These are phyloP conservation scores for Stylosanthes scabra DNA, from an alignment of 331 rosid species.

Conservation along the genomic window DNA sequence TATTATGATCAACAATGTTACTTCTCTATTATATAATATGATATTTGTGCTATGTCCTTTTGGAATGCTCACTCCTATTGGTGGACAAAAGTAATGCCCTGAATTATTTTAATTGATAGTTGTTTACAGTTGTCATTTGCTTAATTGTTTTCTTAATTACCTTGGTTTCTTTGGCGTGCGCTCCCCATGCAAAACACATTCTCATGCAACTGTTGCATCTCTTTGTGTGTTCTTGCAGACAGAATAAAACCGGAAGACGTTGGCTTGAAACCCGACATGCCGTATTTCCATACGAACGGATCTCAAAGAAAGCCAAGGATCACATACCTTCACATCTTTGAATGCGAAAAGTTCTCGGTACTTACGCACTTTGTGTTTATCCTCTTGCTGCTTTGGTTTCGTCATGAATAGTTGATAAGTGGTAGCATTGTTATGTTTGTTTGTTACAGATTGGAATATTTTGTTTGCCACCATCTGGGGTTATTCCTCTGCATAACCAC, in stretches of 20 bases:
- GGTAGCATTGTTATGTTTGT: conserved; percentile 23
- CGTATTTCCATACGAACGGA: conserved; percentile 50
- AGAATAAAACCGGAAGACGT: conserved; percentile 69
- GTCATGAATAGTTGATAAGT: not conserved
- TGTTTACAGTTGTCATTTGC: not conserved
- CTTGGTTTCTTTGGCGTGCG: not conserved
- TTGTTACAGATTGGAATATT: conserved; percentile 85
- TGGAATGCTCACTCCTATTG: conserved; percentile 23
- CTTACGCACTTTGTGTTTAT: not conserved
- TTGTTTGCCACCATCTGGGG: conserved; percentile 96
- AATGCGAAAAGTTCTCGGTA: conserved; percentile 81
- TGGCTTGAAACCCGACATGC: conserved; percentile 69
- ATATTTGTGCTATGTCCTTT: conserved; percentile 22
- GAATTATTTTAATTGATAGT: conserved; percentile 2
- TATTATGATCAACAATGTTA: too few relatives aligned
- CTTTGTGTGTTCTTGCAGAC: conserved; percentile 51
- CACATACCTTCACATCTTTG: conserved; percentile 76
- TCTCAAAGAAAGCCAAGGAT: conserved; percentile 54
- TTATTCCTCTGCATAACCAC: conserved; percentile 95
- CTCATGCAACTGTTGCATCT: conserved; percentile 32
- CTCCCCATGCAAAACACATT: conserved; percentile 27
- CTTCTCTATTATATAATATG: not conserved
- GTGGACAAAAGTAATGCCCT: conserved; percentile 33
- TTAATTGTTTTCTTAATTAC: not conserved
- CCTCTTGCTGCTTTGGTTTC: conserved; percentile 12